A percentile compares a stretch with the other conserved stretches of the same genome.
Evolutionary conservation across 2,329 filamentous ascomycete species (phyloP).

Genomic region (Aspergillus udagawae): DNA sequence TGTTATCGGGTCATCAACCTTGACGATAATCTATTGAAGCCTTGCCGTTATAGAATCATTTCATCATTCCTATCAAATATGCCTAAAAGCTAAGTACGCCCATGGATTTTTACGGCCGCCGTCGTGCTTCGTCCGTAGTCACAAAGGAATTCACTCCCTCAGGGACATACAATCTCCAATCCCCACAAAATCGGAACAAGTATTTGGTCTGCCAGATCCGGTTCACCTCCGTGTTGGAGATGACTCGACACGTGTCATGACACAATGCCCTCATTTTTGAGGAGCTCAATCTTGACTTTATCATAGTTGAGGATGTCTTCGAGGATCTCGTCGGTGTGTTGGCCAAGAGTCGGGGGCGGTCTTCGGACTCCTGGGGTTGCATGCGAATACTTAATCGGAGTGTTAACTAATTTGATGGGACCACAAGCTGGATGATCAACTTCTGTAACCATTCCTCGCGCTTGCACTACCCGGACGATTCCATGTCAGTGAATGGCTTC

Average conservation of each 20-base stretch:
- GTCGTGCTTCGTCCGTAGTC: not conserved
- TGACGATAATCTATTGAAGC: not conserved
- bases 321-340: slow-evolving; percentile 80
- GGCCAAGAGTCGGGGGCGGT: slow-evolving; percentile 77
- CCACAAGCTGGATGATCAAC: slow-evolving; percentile 81
- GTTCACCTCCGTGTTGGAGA: not conserved
- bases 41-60: not conserved
- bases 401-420: slow-evolving; percentile 84
- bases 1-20: not conserved
- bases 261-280: slow-evolving; percentile 67
- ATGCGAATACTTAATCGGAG: slow-evolving; percentile 89
- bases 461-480: slow-evolving; percentile 47
- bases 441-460: slow-evolving; percentile 85
- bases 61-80: not conserved
- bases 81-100: not conserved
- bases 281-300: slow-evolving; percentile 53
- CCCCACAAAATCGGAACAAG: not conserved
- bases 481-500: not conserved
- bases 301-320: slow-evolving; percentile 59
- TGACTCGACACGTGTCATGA: slow-evolving; percentile 32
- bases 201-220: too few species aligned
- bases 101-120: not conserved
- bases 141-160: not conserved
- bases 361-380: slow-evolving; percentile 71
- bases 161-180: not conserved